These are phyloP conservation scores for Phytophthora uliginosa DNA, from an alignment of 352 stramenopile species.

Conservation along the genomic window DNA sequence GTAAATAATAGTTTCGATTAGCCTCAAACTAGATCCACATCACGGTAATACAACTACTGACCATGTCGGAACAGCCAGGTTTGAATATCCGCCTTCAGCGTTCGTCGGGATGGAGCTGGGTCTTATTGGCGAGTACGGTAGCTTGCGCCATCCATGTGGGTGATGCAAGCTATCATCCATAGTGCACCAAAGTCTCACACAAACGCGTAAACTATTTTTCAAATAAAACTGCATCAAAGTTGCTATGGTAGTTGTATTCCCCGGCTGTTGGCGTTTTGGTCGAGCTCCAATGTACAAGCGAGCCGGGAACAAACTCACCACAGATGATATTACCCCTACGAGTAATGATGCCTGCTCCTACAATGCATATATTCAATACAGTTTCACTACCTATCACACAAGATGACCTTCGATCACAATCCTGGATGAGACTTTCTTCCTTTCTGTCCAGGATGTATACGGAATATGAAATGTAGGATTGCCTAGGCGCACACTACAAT, in stretches of 20 bases:
- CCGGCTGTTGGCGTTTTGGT: neutral
- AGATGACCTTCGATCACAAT: no score
- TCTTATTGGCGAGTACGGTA: constrained; percentile 5
- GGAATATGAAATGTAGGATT: no score
- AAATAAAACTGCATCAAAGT: neutral
- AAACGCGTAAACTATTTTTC: neutral
- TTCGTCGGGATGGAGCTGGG: neutral
- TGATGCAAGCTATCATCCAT: neutral
- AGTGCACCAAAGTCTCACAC: neutral
- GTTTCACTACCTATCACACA: no score
- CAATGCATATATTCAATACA: no score
- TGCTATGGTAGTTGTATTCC: constrained; percentile 1
- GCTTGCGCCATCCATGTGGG: constrained; percentile 7
- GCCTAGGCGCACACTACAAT: no score
- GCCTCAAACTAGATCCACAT: no score
- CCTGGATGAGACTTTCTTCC: no score
- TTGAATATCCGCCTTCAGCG: neutral
- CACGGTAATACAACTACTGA: no score
- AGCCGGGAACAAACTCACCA: constrained; percentile 5
- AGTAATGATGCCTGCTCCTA: no score
- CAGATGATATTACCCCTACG: no score
- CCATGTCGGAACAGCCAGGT: neutral
- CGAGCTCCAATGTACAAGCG: constrained; percentile 1
- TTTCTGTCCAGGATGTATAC: no score
- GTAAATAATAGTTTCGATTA: neutral